Evolutionary conservation across 164 flowering plant genomes (phyloP), one percentile per base, ranked within the genome.

Genomic region (Magnolia sinica): DNA sequence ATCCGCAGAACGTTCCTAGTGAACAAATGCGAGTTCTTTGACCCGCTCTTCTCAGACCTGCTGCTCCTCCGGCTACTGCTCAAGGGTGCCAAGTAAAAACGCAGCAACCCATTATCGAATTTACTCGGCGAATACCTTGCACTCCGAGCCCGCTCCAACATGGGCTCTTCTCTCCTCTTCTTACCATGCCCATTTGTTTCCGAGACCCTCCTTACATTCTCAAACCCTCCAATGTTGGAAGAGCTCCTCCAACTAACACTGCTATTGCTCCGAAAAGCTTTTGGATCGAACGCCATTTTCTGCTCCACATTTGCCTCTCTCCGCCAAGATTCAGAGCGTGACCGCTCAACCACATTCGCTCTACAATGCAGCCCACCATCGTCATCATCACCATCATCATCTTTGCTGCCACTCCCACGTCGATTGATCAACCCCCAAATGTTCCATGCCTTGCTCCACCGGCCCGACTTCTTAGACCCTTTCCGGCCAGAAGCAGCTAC

Each of bases 371-470:
- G 10, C 20, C 71, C 8, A 8, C 31, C 45, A 19, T 31, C 50
- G 0, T 29, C 71, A 31, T 68, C 87, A 31, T 86, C 91, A 1
- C 89, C 94, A n/a, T 88, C 91, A 22, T 90, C 99, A 1, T 91
- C 88, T 58, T 90, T 90, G 70, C 71, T 83, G 16, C 88, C 86
- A 18, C 81, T 80, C 49, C 71, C 22, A n/a, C 91, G 80, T 78
- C 89, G 74, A 73, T 91, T 80, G 52, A 96, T 92, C 55, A 96
- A 84, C 14, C 94, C 92, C 97, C 92, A 92, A 50, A 96, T 89
- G 77, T 85, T 95, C 94, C 93, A 95, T 1, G 82, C 85, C 84
- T 86, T 88, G n/a, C 90, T 84, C 98, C 98, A 94, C 75, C 96
- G 68, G 29, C 90, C 70, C 0, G 93, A 85, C 85, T 94, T 94